Evolutionary conservation across 768 basidiomycete species (phyloP), one percentile per base, ranked within the genome.

Genomic region (Chalciporus sphaerocephalus): DNA sequence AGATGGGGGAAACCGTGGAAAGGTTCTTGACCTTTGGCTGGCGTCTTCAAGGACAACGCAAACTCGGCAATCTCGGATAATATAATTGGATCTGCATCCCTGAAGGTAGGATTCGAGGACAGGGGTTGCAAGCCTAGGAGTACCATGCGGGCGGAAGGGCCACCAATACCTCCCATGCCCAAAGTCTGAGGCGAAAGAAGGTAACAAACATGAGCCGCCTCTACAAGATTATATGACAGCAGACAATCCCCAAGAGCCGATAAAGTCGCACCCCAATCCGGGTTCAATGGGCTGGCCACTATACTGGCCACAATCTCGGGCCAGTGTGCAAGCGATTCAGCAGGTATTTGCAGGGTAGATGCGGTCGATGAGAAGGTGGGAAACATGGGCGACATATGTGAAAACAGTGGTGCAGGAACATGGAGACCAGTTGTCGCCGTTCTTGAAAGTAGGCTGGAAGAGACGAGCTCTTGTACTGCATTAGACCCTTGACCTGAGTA

Each of bases 61-160:
- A 92, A 98, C 69, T 99, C 96, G 12, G 83, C 71, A 38, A 96
- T 83, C 68, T 99, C 96, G 2, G 92, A 84, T 53, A 96, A 79
- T 47, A 94, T 79, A 40, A 92, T 70, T 2, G 85, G 69, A 58
- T 96, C 93, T 2, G 74, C 67, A 58, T 92, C 82, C 60, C 76
- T 80, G 59, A 71, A 82, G 42, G 66, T 72, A 0, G 79, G 74
- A 30, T 61, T 67, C 25, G 59, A 58, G 40, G 69, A 71, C 5
- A 83, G 86, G 58, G 69, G 79, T 47, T 73, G 79, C 16, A 79
- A 75, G n/a, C 92, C 91, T 32, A 93, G 60, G 20, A 97, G 71
- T 5, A 80, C 73, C 22, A 93, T 73, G 10, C 90, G 83, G 18
- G 80, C 74, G 11, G 81, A 71, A 7, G 81, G 78, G 32, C 79